Conservation (phyloP, 164 flowering plant species). For the grape (Vitis vinifera) region ASM3070453v1 NC_081810.1:15879001-15879500, state of each 20-base stretch:
- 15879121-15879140: constrained; percentile 70
- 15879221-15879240: background rate
- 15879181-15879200: background rate
- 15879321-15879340: constrained; percentile 79
- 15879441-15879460: background rate
- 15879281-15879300: constrained; percentile 53
- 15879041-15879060: constrained; percentile 54
- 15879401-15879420: constrained; percentile 57
- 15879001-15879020: constrained; percentile 30
- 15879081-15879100: constrained; percentile 42
- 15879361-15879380: constrained; percentile 92
- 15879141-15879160: constrained; percentile 55
- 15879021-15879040: constrained; percentile 22
- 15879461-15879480: background rate
- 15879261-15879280: constrained; percentile 5
- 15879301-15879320: constrained; percentile 73
- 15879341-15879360: constrained; percentile 73
- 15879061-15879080: constrained; percentile 46
- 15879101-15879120: constrained; percentile 61
- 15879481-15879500: constrained; percentile 21
- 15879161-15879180: constrained; percentile 9
- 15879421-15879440: background rate
- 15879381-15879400: constrained; percentile 83
- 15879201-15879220: background rate
- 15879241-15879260: background rate